Base-by-base conservation (phyloP, 306 rosid species). In the Rosa chinensis region DNA sequence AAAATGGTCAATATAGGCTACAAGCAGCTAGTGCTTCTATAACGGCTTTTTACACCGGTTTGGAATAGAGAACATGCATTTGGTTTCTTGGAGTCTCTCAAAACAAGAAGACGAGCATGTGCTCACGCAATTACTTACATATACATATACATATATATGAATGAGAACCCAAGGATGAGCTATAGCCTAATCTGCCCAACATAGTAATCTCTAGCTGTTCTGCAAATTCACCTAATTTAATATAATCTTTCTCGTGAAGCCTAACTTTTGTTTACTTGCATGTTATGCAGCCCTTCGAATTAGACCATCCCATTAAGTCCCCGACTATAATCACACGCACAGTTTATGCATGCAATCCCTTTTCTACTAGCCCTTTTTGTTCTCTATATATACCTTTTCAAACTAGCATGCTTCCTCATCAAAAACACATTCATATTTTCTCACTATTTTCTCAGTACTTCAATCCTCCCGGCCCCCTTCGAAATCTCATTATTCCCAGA, bases 311-410 rank as follows among this genome's bases (percentile, higher is more conserved):
- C 87, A 82, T 84, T 77, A 64, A 63, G 78, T 16, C 4, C 20
- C 32, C 2, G n/a, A 13, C 10, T 5, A 28, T 13, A 32, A 2
- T 32, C 43, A 64, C 69, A 64, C 44, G 10, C 72, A 48, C 4
- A 48, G 43, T 63, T 28, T 12, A 12, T 62, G 39, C 39, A 62
- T 21, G 37, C 48, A 48, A 48, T 78, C 61, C 63, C 80, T 50
- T 18, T 17, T 5, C 72, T 77, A 25, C 44, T 50, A 11, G 58
- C 12, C 68, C 68, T 42, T 14, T 37, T 28, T 12, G 63, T 43
- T n/a, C 70, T 78, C 84, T 82, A 89, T 87, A 82, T 79, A 88
- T 82, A 83, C 82, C 43, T 78, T 67, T 10, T 35, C 73, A 47
- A 66, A 47, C 76, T 74, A 39, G 37, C 21, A 72, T 76, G 79